These are phyloP conservation scores for Colletotrichum cordylinicola DNA, from an alignment of 2,329 filamentous ascomycete genomes.

Conservation along the genomic window DNA sequence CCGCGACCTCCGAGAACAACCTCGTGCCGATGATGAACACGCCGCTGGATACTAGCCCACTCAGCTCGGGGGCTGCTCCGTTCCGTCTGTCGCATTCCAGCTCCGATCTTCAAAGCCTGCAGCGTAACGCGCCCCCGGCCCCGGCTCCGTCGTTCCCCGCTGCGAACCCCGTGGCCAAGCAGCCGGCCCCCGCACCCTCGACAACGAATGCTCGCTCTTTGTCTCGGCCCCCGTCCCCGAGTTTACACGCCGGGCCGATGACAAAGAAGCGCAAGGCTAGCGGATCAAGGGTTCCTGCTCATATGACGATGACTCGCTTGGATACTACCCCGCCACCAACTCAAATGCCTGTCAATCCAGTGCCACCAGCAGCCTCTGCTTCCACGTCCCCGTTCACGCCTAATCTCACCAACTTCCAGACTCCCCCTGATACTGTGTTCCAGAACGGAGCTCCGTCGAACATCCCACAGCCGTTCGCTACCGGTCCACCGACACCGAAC, in stretches of 20 bases:
- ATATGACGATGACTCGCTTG: constrained; percentile 81
- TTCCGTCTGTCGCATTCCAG: constrained; percentile 66
- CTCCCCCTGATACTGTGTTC: constrained; percentile 39
- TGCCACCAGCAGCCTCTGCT: constrained; percentile 43
- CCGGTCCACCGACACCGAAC: constrained; percentile 70
- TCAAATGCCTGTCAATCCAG: constrained; percentile 42
- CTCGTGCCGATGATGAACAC: constrained; percentile 16
- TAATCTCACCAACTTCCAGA: constrained; percentile 48
- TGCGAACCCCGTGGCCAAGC: constrained; percentile 33
- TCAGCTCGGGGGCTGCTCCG: constrained; percentile 41
- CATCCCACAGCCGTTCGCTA: constrained; percentile 43
- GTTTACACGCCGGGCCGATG: constrained; percentile 65
- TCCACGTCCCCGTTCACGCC: constrained; percentile 62
- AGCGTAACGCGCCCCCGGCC: constrained; percentile 49
- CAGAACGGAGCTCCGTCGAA: constrained; percentile 22
- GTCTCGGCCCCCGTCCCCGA: constrained; percentile 78
- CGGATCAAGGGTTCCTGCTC: constrained; percentile 73
- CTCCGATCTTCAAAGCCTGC: constrained; percentile 67
- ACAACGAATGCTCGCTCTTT: constrained; percentile 35
- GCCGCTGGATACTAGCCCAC: constrained; percentile 32
- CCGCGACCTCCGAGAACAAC: constrained; percentile 18
- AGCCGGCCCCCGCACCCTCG: constrained; percentile 6
- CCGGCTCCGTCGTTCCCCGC: constrained; percentile 29
- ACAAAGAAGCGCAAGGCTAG: constrained; percentile 86
- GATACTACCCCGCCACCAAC: constrained; percentile 59